Percentiles rank a stretch among this genome's conserved stretches.
Conservation (phyloP, 2,329 filamentous ascomycete species). For the Neoascochyta sp. region DNA sequence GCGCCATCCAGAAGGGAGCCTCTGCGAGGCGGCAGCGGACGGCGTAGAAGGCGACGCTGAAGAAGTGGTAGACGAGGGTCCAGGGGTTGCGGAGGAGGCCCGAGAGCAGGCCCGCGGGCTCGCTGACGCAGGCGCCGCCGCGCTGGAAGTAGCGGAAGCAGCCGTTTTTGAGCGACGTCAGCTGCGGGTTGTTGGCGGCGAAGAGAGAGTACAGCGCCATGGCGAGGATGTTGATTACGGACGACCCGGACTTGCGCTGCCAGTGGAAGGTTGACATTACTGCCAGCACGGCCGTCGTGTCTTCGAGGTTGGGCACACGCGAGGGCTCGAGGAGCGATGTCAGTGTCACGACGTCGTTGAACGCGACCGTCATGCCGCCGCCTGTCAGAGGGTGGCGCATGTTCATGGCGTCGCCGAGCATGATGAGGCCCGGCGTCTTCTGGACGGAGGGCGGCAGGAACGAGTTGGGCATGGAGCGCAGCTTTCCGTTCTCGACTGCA, state of each 20-base stretch:
- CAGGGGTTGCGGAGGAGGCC: slow-evolving; percentile 75
- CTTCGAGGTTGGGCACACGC: slow-evolving; percentile 63
- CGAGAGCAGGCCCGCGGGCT: slow-evolving; percentile 75
- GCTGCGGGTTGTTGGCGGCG: slow-evolving; percentile 62
- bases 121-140: slow-evolving; percentile 67
- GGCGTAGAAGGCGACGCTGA: slow-evolving; percentile 81
- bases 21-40: slow-evolving; percentile 66
- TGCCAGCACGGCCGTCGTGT: slow-evolving; percentile 61
- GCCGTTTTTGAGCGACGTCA: slow-evolving; percentile 77
- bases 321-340: slow-evolving; percentile 68
- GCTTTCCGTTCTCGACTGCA: slow-evolving; percentile 71
- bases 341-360: slow-evolving; percentile 84
- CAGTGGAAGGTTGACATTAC: slow-evolving; percentile 80
- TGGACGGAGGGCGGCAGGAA: slow-evolving; percentile 81
- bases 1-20: slow-evolving; percentile 42
- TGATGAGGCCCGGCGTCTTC: slow-evolving; percentile 65
- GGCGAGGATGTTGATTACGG: slow-evolving; percentile 96
- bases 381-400: slow-evolving; percentile 99
- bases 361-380: slow-evolving; percentile 95
- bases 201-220: slow-evolving; percentile 91
- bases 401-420: slow-evolving; percentile 94
- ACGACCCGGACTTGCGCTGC: slow-evolving; percentile 74
- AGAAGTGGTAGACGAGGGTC: slow-evolving; percentile 88
- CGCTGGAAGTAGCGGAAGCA: slow-evolving; percentile 90
- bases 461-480: slow-evolving; percentile 93